These are phyloP conservation scores for Posidonia australis DNA, from an alignment of 106 monocot species.

Conservation along the genomic window DNA sequence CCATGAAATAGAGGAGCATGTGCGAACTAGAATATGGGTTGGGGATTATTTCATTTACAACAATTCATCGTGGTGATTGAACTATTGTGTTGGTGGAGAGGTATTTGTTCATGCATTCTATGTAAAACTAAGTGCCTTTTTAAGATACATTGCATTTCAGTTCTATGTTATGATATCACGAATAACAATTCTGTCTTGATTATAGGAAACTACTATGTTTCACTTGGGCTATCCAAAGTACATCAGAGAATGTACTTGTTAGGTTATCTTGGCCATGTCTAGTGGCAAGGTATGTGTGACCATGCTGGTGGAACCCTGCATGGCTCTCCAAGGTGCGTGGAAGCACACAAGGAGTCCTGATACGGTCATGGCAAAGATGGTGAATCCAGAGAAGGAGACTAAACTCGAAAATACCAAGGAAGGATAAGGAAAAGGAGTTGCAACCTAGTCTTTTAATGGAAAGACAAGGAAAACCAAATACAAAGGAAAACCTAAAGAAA, in stretches of 20 bases:
- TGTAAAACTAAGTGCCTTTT: neutral
- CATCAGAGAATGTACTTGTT: slow-evolving; percentile 94
- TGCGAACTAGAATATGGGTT: slow-evolving; percentile 92
- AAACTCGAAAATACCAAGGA: no score
- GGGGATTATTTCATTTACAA: slow-evolving; percentile 99
- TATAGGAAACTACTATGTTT: slow-evolving; percentile 95
- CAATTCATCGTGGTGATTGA: slow-evolving; percentile 80
- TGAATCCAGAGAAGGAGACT: no score
- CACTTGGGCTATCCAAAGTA: slow-evolving; percentile 93
- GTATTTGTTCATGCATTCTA: slow-evolving; percentile 18
- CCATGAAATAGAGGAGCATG: slow-evolving; percentile 78
- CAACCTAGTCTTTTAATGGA: no score
- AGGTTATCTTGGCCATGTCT: slow-evolving; percentile 90
- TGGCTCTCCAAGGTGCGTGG: no score
- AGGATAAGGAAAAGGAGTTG: no score
- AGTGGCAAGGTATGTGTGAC: slow-evolving; percentile 90
- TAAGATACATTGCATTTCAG: neutral
- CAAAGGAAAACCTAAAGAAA: no score
- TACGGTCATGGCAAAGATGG: no score
- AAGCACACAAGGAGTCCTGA: no score
- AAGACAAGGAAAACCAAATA: no score
- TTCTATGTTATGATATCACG: neutral
- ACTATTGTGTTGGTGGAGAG: slow-evolving; percentile 99
- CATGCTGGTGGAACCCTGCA: no score
- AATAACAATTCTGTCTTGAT: neutral